phyloP scores from a whole-genome alignment of 2,329 filamentous ascomycete genomes.

The Aspergillus hiratsukae region DNA sequence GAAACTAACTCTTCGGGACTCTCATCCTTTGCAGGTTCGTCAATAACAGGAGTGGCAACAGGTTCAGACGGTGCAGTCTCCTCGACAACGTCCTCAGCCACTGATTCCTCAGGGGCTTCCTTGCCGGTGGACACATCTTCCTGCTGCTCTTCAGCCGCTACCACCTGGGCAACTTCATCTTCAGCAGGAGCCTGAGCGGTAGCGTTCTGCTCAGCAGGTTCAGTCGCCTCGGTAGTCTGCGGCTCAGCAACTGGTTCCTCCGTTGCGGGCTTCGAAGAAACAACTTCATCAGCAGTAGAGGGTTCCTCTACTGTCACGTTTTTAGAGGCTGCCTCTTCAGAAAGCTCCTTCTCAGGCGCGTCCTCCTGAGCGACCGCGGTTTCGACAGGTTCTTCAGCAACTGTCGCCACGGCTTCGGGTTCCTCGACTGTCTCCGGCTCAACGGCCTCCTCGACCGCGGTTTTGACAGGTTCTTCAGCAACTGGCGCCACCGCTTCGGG shows the following conservation, averaged over 20 bases:
- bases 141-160: background rate
- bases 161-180: background rate
- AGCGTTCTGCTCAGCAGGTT: background rate
- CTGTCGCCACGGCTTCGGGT: constrained; percentile 3
- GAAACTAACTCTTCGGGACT: no score
- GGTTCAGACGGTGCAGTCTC: no score
- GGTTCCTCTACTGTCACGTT: constrained; percentile 3
- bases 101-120: no score
- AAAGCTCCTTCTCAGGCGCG: background rate
- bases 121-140: no score
- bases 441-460: no score
- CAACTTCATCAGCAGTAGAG: background rate
- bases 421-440: constrained; percentile 2
- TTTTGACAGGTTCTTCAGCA: constrained; percentile 5
- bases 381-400: constrained; percentile 5
- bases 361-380: background rate
- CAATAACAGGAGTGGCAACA: no score
- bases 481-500: constrained; percentile 2
- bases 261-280: background rate
- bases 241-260: background rate
- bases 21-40: no score
- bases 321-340: background rate
- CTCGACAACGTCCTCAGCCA: background rate
- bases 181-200: background rate
- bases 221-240: background rate